A percentile compares a stretch with the other conserved stretches of the same genome.
These are phyloP conservation scores for Phaeotremella skinneri DNA, from an alignment of 768 basidiomycete species.

Conservation along the genomic window DNA sequence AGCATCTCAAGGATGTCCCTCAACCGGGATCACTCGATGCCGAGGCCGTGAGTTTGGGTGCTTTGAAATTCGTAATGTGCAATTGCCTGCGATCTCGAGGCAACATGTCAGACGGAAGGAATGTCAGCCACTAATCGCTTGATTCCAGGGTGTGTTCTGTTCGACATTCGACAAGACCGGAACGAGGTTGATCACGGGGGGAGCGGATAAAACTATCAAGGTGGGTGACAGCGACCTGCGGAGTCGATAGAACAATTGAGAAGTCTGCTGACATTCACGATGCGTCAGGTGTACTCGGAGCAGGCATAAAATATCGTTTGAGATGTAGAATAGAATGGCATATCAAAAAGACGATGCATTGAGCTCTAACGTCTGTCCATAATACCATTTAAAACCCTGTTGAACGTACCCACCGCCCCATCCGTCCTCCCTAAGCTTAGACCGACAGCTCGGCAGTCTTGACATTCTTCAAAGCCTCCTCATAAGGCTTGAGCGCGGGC, in stretches of 20 bases:
- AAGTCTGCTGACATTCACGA: background rate
- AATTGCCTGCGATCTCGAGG: no score
- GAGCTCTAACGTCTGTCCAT: no score
- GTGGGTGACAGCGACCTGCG: constrained; percentile 50
- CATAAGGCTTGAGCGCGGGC: constrained; percentile 64
- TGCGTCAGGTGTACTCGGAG: constrained; percentile 38
- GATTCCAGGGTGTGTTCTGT: constrained; percentile 73
- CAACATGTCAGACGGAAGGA: background rate
- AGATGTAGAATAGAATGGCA: no score
- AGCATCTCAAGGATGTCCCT: constrained; percentile 86
- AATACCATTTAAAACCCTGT: no score
- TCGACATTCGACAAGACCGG: constrained; percentile 96
- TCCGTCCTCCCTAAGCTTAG: constrained; percentile 28
- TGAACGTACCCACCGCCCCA: no score
- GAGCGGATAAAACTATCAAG: constrained; percentile 99
- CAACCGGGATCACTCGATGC: constrained; percentile 98
- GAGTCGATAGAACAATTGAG: constrained; percentile 27
- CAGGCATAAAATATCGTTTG: constrained; percentile 25
- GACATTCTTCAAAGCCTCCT: constrained; percentile 49
- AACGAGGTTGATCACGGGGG: constrained; percentile 80
- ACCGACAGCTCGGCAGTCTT: constrained; percentile 53
- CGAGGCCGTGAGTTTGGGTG: constrained; percentile 60
- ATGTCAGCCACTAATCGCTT: constrained; percentile 16
- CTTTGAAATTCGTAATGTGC: background rate
- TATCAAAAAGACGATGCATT: background rate